Evolutionary conservation across 345 rosid genomes (phyloP).

Genomic region (Trapa bicornis): DNA sequence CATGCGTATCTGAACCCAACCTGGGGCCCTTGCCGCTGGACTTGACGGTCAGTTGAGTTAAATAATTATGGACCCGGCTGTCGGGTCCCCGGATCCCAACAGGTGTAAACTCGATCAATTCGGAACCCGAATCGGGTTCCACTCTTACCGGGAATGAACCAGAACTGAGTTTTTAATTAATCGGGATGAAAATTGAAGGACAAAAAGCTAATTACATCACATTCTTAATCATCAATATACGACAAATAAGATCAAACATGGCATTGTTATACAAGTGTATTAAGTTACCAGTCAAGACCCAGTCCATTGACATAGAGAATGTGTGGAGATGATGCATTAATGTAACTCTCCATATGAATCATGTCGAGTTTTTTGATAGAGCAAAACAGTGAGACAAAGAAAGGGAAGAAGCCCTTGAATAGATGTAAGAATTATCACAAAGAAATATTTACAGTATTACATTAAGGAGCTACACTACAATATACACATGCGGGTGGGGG

Average conservation of each 20-base stretch:
- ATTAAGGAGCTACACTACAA: not conserved
- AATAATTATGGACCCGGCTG: no score
- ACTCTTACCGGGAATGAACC: no score
- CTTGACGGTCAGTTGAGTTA: no score
- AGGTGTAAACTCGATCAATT: no score
- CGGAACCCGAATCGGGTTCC: no score
- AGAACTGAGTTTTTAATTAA: not conserved
- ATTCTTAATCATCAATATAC: not conserved
- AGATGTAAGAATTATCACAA: no score
- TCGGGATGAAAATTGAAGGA: not conserved
- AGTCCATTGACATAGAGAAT: slow-evolving; percentile 55
- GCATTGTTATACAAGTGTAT: not conserved
- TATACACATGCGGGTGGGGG: no score
- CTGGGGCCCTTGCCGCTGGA: no score
- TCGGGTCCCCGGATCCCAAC: no score
- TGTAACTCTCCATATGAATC: slow-evolving; percentile 56
- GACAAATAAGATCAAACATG: not conserved
- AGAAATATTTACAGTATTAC: no score
- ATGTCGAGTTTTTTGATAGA: slow-evolving; percentile 48
- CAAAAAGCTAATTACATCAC: not conserved
- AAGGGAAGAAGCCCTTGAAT: not conserved
- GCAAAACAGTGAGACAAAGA: not conserved
- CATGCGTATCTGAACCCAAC: no score
- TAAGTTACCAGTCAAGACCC: slow-evolving; percentile 69
- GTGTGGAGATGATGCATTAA: slow-evolving; percentile 40